phyloP scores from a whole-genome alignment of 2,329 filamentous ascomycete species.

The Alternaria arborescens region DNA sequence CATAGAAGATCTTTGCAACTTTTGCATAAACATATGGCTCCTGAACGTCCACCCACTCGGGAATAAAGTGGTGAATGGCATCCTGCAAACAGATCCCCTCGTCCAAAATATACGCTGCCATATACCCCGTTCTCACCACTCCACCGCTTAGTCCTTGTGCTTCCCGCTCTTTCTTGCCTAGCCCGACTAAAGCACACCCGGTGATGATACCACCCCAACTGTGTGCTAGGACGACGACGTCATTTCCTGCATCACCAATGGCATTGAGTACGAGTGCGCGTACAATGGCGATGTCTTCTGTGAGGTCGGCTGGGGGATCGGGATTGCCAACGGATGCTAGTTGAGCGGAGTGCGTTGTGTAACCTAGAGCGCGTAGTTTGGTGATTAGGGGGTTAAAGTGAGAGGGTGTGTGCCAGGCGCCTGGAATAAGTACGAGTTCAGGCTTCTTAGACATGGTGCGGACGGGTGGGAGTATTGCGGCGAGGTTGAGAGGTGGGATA shows the following conservation, averaged over 20 bases:
- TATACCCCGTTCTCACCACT: slow-evolving; percentile 48
- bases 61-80: background rate
- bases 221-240: slow-evolving; percentile 56
- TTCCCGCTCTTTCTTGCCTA: slow-evolving; percentile 47
- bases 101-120: slow-evolving; percentile 50
- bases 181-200: slow-evolving; percentile 47
- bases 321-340: background rate
- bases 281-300: background rate
- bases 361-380: background rate
- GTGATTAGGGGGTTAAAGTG: background rate
- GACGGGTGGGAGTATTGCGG: slow-evolving; percentile 10
- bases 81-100: slow-evolving; percentile 45
- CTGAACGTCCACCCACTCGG: background rate
- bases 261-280: slow-evolving; percentile 39
- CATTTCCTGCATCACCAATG: slow-evolving; percentile 47
- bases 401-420: background rate
- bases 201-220: slow-evolving; percentile 57
- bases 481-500: slow-evolving; percentile 39
- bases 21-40: background rate
- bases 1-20: slow-evolving; percentile 31
- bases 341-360: background rate
- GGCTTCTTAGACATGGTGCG: background rate
- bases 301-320: background rate
- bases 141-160: slow-evolving; percentile 51
- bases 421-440: background rate